These are phyloP conservation scores for Fusarium circinatum DNA, from an alignment of 2,329 filamentous ascomycete genomes.

Conservation along the genomic window DNA sequence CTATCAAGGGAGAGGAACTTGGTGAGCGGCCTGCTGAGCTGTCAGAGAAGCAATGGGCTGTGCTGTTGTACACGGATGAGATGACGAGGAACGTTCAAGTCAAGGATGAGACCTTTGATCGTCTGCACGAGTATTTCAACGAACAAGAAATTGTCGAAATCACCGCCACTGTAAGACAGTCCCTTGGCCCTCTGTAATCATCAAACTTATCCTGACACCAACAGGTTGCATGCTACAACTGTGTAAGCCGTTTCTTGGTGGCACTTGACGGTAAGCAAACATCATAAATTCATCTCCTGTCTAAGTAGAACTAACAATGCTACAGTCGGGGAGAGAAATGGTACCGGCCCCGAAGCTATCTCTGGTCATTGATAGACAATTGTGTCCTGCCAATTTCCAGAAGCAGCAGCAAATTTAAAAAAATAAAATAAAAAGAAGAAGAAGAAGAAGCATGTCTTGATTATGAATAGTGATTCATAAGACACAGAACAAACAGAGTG, in stretches of 20 bases:
- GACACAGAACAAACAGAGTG: neutral
- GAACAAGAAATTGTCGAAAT: conserved; percentile 84
- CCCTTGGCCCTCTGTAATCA: neutral
- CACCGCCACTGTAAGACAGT: conserved; percentile 71
- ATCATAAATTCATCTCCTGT: conserved; percentile 9
- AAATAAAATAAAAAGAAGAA: neutral
- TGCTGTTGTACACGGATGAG: conserved; percentile 80
- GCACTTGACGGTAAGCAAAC: conserved; percentile 74
- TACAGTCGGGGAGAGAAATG: conserved; percentile 68
- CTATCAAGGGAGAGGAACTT: conserved; percentile 51
- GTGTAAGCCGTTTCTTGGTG: conserved; percentile 84
- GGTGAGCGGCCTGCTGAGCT: conserved; percentile 53
- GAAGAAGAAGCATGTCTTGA: neutral
- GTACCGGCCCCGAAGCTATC: conserved; percentile 58
- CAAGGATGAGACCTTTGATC: conserved; percentile 72
- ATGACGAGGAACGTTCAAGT: conserved; percentile 83
- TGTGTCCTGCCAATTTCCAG: conserved; percentile 3
- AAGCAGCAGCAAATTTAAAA: conserved; percentile 8
- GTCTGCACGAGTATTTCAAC: conserved; percentile 68
- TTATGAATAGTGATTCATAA: neutral
- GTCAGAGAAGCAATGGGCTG: conserved; percentile 71
- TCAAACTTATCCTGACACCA: conserved; percentile 25
- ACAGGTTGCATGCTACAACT: conserved; percentile 80
- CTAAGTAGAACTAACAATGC: conserved; percentile 42
- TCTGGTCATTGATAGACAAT: conserved; percentile 46